Evolutionary conservation across 495 filamentous ascomycete genomes (phyloP).

Genomic region (Lophiostoma macrostomum): DNA sequence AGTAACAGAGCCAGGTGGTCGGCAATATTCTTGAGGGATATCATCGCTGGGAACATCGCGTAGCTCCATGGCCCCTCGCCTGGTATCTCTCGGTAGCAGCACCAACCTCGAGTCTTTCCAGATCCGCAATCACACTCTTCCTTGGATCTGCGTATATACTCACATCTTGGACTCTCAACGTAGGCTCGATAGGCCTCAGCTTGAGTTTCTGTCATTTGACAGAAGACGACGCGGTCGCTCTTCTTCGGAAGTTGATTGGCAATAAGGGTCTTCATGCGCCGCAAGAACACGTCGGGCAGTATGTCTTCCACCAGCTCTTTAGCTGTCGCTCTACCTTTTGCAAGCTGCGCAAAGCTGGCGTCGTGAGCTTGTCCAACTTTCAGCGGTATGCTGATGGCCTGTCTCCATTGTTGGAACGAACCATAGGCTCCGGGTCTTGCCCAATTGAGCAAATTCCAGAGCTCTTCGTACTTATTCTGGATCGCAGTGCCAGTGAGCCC

Average conservation of each 20-base stretch:
- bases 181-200: slow-evolving; percentile 81
- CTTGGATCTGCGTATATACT: slow-evolving; percentile 62
- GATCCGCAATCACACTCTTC: slow-evolving; percentile 70
- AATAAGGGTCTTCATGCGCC: slow-evolving; percentile 90
- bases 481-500: slow-evolving; percentile 95
- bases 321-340: slow-evolving; percentile 75
- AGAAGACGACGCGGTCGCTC: slow-evolving; percentile 91
- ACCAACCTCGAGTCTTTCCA: slow-evolving; percentile 74
- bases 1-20: slow-evolving; percentile 92
- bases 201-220: slow-evolving; percentile 80
- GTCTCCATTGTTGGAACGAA: slow-evolving; percentile 72
- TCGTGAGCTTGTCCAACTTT: slow-evolving; percentile 88
- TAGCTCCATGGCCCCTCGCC: slow-evolving; percentile 67
- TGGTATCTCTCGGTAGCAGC: slow-evolving; percentile 62
- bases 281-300: slow-evolving; percentile 86
- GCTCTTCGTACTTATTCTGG: slow-evolving; percentile 95
- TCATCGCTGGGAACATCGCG: slow-evolving; percentile 82
- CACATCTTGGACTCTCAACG: slow-evolving; percentile 67
- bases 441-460: slow-evolving; percentile 97
- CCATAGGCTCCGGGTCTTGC: slow-evolving; percentile 88
- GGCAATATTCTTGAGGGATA: slow-evolving; percentile 76
- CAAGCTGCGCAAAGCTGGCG: slow-evolving; percentile 80
- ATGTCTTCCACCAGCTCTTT: slow-evolving; percentile 83
- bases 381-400: slow-evolving; percentile 71
- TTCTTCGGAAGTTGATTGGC: slow-evolving; percentile 96